phyloP scores from a whole-genome alignment of 108 stramenopile genomes.

The Discostella pseudostelligera region DNA sequence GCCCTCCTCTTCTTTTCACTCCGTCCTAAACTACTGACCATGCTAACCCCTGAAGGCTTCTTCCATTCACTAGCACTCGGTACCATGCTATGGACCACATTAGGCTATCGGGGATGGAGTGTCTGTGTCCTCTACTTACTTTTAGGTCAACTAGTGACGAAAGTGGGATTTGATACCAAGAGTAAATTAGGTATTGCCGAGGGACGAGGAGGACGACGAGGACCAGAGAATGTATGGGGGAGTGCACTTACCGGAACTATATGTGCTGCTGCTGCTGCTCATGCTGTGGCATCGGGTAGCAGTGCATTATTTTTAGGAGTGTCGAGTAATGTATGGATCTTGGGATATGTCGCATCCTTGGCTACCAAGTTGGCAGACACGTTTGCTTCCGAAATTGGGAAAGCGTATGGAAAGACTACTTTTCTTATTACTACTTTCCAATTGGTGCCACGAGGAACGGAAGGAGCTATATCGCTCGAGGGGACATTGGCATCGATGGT shows the following conservation, averaged over 20 bases:
- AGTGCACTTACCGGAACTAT: slow-evolving; percentile 78
- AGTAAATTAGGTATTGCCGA: slow-evolving; percentile 91
- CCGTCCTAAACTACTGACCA: slow-evolving; percentile 57
- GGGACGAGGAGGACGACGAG: slow-evolving; percentile 85
- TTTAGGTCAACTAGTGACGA: slow-evolving; percentile 85
- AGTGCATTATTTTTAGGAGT: slow-evolving; percentile 58
- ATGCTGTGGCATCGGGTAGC: slow-evolving; percentile 20
- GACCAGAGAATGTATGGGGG: slow-evolving; percentile 97
- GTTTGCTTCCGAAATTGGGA: slow-evolving; percentile 95
- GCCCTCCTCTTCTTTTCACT: slow-evolving; percentile 58
- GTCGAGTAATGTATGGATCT: slow-evolving; percentile 54
- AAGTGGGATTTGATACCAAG: slow-evolving; percentile 88
- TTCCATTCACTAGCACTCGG: slow-evolving; percentile 78
- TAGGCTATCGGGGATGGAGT: slow-evolving; percentile 89
- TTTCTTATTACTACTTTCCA: slow-evolving; percentile 91
- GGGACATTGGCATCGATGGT: slow-evolving; percentile 88
- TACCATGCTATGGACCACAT: slow-evolving; percentile 73
- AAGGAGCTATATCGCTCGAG: slow-evolving; percentile 89
- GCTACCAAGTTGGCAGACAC: slow-evolving; percentile 96
- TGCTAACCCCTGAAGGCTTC: slow-evolving; percentile 79
- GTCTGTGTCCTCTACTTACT: slow-evolving; percentile 84
- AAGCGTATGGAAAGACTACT: slow-evolving; percentile 93
- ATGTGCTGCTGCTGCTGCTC: slow-evolving; percentile 65
- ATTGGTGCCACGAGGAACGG: slow-evolving; percentile 87
- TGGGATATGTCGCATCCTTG: slow-evolving; percentile 88